These are phyloP conservation scores for Ilex paraguariensis DNA, from an alignment of 305 asterid species.

Conservation along the genomic window DNA sequence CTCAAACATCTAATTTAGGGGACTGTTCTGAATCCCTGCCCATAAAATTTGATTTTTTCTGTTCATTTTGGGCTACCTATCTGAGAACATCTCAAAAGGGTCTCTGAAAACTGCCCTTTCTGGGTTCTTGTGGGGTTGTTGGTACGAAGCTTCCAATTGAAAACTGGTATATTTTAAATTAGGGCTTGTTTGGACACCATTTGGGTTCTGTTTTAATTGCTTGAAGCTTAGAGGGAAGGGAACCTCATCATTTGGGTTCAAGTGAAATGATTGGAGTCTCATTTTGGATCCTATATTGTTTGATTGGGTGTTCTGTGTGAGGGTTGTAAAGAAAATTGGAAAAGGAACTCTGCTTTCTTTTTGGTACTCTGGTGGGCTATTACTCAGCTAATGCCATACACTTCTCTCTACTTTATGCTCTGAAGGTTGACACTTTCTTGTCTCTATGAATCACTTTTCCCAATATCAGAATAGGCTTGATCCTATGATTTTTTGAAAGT, in stretches of 20 bases:
- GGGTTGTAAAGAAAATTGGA: conserved; percentile 14
- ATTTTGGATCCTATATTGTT: conserved; percentile 11
- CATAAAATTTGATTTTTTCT: conserved; percentile 39
- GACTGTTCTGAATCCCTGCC: conserved; percentile 25
- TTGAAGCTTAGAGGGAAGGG: conserved; percentile 4
- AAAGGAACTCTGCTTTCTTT: conserved; percentile 87
- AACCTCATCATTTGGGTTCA: conserved; percentile 12
- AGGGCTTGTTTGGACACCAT: conserved; percentile 13
- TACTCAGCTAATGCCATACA: conserved; percentile 45
- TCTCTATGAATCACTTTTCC: conserved; percentile 30
- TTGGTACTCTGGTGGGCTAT: conserved; percentile 51
- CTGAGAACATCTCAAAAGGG: conserved; percentile 41
- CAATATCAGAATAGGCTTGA: conserved; percentile 45
- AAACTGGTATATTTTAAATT: conserved; percentile 22
- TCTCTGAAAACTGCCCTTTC: conserved; percentile 31
- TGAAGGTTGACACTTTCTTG: conserved; percentile 57
- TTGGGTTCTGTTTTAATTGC: conserved; percentile 15
- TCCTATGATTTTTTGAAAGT: conserved; percentile 44
- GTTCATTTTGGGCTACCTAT: conserved; percentile 37
- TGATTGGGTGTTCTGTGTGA: conserved; percentile 19
- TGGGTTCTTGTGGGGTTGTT: conserved; percentile 41
- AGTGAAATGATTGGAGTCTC: conserved; percentile 1
- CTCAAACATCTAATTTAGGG: conserved; percentile 37
- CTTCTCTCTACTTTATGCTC: conserved; percentile 57
- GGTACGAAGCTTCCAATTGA: conserved; percentile 35